These are phyloP conservation scores for Penicillium sclerotiorum DNA, from an alignment of 2,329 filamentous ascomycete genomes.

Conservation along the genomic window DNA sequence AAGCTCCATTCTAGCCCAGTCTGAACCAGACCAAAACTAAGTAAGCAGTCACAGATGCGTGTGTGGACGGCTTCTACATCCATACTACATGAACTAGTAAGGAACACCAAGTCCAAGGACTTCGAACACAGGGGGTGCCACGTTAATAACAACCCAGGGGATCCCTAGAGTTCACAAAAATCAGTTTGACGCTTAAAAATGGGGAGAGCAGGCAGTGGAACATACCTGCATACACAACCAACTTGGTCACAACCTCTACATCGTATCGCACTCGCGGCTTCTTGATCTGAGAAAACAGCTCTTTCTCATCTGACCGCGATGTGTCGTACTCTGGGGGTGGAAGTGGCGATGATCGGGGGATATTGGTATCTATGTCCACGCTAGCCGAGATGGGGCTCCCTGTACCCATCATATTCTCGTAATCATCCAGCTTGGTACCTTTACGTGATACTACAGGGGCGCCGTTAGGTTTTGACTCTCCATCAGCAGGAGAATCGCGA, in stretches of 20 bases:
- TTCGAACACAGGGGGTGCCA: conserved; percentile 74
- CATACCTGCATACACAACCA: conserved; percentile 90
- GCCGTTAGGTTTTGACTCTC: conserved; percentile 28
- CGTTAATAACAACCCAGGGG: conserved; percentile 75
- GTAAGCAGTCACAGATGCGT: background rate
- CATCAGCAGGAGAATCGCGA: conserved; percentile 29
- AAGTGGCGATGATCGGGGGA: conserved; percentile 24
- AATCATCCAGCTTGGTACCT: conserved; percentile 61
- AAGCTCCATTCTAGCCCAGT: conserved; percentile 14
- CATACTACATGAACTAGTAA: conserved; percentile 7
- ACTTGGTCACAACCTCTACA: conserved; percentile 96
- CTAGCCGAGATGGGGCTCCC: conserved; percentile 52
- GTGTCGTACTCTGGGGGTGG: conserved; percentile 34
- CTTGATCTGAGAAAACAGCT: conserved; percentile 82
- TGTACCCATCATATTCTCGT: conserved; percentile 74
- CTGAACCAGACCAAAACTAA: conserved; percentile 14
- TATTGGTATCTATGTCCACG: conserved; percentile 33
- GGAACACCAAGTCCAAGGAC: conserved; percentile 28
- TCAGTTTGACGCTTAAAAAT: conserved; percentile 9
- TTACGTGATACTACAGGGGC: conserved; percentile 45
- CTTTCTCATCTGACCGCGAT: conserved; percentile 62
- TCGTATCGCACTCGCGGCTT: conserved; percentile 92
- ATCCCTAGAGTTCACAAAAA: conserved; percentile 61
- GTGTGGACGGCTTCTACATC: background rate
- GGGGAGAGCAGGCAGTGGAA: conserved; percentile 2